A percentile compares a stretch with the other conserved stretches of the same genome.
phyloP scores from a whole-genome alignment of 306 rosid species.

The Casuarina glauca region DNA sequence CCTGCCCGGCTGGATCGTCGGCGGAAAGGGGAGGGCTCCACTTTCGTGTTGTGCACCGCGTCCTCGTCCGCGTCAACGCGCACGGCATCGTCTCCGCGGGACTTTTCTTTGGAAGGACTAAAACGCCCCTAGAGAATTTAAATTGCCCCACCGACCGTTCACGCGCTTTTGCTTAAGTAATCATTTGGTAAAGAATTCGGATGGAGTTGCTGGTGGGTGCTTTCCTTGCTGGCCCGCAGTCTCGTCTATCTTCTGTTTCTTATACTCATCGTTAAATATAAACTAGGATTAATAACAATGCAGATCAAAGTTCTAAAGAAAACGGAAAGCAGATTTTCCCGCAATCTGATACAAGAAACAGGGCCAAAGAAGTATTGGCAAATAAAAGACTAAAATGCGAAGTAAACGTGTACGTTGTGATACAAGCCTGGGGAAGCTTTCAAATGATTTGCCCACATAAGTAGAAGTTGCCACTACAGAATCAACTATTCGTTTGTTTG shows the following conservation, averaged over 20 bases:
- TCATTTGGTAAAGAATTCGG: background rate
- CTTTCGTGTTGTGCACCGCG: conserved; percentile 47
- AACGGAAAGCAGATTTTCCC: too few species aligned
- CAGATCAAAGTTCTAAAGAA: too few species aligned
- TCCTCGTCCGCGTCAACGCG: conserved; percentile 28
- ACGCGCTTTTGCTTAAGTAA: conserved; percentile 14
- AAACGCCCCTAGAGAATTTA: conserved; percentile 1
- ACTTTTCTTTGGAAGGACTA: background rate
- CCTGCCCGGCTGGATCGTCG: conserved; percentile 41
- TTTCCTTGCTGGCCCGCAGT: background rate
- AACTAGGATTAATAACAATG: too few species aligned
- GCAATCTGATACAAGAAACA: too few species aligned
- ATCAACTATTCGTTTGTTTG: too few species aligned
- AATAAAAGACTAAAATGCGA: too few species aligned
- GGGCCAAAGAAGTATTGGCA: too few species aligned
- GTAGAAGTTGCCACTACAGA: too few species aligned
- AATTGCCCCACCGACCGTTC: background rate
- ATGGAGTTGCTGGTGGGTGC: background rate
- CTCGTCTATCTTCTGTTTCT: background rate
- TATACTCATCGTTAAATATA: too few species aligned
- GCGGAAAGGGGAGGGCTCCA: conserved; percentile 30
- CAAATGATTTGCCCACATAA: too few species aligned
- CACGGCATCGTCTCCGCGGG: background rate
- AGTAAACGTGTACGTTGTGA: too few species aligned
- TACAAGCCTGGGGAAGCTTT: too few species aligned